Percentiles rank a stretch among this genome's conserved stretches.
Conservation (phyloP, 208 protist species). For the Endotrypanum monterogeii region DNA sequence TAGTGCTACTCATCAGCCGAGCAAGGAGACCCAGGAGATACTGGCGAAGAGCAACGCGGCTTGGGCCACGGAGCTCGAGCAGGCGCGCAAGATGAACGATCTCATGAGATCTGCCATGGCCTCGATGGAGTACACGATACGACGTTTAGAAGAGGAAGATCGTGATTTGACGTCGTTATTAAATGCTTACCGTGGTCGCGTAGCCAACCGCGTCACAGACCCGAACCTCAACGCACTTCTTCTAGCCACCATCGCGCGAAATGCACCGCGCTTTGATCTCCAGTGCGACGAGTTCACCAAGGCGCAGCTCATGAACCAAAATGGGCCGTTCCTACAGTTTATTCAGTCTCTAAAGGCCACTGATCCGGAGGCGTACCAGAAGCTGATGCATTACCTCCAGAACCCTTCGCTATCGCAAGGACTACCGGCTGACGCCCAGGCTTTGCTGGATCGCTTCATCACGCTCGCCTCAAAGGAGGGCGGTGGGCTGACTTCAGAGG, state of each 20-base stretch:
- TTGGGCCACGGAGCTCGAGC: slow-evolving; percentile 41
- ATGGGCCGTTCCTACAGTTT: slow-evolving; percentile 74
- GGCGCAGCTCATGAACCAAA: slow-evolving; percentile 52
- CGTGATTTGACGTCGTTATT: slow-evolving; percentile 70
- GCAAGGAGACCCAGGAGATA: slow-evolving; percentile 35
- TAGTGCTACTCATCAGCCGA: slow-evolving; percentile 1
- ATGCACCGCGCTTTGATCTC: slow-evolving; percentile 71
- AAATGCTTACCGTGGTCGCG: slow-evolving; percentile 70
- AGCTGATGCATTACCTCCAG: slow-evolving; percentile 74
- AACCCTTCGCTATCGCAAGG: slow-evolving; percentile 17
- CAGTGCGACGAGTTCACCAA: slow-evolving; percentile 66
- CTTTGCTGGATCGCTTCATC: slow-evolving; percentile 55
- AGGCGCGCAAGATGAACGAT: slow-evolving; percentile 40
- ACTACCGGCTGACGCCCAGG: slow-evolving; percentile 34
- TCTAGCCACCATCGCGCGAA: slow-evolving; percentile 67
- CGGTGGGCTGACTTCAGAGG: slow-evolving; percentile 31
- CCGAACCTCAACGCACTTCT: slow-evolving; percentile 64
- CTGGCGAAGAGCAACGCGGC: slow-evolving; percentile 31
- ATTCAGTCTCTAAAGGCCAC: slow-evolving; percentile 52
- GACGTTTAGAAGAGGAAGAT: slow-evolving; percentile 77
- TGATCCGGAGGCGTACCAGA: slow-evolving; percentile 62
- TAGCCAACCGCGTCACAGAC: slow-evolving; percentile 64
- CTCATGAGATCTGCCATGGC: slow-evolving; percentile 55
- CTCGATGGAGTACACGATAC: slow-evolving; percentile 85
- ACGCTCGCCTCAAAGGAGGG: slow-evolving; percentile 51